phyloP scores from a whole-genome alignment of 257 asterid genomes.

The Nicotiana knightiana region DNA sequence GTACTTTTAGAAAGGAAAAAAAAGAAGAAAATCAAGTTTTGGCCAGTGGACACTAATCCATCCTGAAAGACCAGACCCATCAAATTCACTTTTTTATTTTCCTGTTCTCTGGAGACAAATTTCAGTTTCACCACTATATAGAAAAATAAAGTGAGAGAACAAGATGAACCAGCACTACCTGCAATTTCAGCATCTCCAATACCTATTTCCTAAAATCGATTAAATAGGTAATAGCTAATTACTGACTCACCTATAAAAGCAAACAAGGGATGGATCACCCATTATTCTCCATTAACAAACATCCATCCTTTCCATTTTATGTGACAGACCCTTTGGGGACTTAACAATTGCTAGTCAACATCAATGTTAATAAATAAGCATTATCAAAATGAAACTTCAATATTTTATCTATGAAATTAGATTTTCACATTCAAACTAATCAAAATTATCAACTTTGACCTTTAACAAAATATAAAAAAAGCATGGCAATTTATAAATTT shows the following conservation, averaged over 20 bases:
- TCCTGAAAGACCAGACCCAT: background rate
- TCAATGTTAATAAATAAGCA: background rate
- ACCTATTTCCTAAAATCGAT: background rate
- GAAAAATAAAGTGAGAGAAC: background rate
- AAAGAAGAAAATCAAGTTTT: background rate
- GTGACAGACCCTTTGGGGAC: background rate
- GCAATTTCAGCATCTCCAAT: background rate
- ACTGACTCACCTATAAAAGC: background rate
- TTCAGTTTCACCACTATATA: background rate
- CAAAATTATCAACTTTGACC: background rate
- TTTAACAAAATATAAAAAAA: background rate
- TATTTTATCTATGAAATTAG: background rate
- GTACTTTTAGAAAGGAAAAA: background rate
- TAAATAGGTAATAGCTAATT: background rate
- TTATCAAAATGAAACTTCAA: background rate
- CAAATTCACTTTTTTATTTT: background rate
- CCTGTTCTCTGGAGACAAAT: background rate
- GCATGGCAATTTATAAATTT: background rate
- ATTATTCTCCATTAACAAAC: background rate
- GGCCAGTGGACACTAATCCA: background rate
- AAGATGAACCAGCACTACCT: constrained; percentile 3
- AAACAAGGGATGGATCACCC: background rate
- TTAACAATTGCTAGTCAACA: background rate
- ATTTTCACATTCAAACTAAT: background rate
- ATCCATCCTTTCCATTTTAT: background rate